Evolutionary conservation across 371 early-diverging fungal genomes (phyloP).

Genomic region (Apophysomyces elegans): DNA sequence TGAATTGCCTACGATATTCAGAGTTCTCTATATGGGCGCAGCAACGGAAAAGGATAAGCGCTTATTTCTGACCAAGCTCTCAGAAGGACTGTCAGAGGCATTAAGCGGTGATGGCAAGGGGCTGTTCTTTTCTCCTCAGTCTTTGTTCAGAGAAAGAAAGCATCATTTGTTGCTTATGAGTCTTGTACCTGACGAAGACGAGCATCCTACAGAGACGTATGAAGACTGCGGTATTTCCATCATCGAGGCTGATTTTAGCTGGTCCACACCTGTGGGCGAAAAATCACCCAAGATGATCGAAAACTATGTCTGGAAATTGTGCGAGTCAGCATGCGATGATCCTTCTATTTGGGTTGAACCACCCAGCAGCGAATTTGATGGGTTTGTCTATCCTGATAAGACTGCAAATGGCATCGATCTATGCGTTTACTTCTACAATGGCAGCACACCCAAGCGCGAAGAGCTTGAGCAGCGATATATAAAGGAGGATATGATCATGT

Average conservation of each 20-base stretch:
- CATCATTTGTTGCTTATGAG: conserved; percentile 35
- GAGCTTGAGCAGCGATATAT: conserved; percentile 12
- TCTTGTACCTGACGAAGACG: conserved; percentile 22
- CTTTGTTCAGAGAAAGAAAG: conserved; percentile 38
- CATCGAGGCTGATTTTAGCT: conserved; percentile 54
- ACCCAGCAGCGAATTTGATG: conserved; percentile 14
- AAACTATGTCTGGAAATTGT: conserved; percentile 36
- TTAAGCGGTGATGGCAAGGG: conserved; percentile 15
- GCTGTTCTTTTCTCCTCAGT: conserved; percentile 11
- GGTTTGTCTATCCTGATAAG: conserved; percentile 39
- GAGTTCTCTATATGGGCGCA: conserved; percentile 48
- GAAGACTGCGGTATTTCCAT: conserved; percentile 51
- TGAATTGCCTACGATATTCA: conserved; percentile 31
- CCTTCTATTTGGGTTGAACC: conserved; percentile 12
- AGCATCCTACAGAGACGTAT: conserved; percentile 29
- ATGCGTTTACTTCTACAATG: conserved; percentile 49
- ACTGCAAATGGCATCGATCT: conserved; percentile 52
- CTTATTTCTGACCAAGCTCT: conserved; percentile 36
- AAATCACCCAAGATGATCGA: conserved; percentile 24
- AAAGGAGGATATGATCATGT: conserved; percentile 29
- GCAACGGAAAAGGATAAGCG: conserved; percentile 35
- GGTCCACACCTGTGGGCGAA: conserved; percentile 28
- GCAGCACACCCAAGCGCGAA: conserved; percentile 12
- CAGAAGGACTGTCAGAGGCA: conserved; percentile 35
- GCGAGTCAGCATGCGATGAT: conserved; percentile 27